Percentiles rank a stretch among this genome's conserved stretches.
Conservation (phyloP, 331 rosid species). For the Rosa hybrid region DNA sequence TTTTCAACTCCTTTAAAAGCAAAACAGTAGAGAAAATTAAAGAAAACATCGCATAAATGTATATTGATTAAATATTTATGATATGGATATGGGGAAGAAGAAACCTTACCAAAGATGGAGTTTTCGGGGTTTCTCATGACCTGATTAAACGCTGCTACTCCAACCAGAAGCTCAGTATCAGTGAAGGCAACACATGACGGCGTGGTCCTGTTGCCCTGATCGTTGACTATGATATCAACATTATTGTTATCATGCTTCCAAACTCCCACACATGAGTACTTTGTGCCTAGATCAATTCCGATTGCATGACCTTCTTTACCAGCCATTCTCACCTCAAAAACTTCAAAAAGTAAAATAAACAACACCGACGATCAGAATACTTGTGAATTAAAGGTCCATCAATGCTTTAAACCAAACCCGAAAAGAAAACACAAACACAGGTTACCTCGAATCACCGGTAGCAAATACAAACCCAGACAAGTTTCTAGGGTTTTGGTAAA, state of each 20-base stretch:
- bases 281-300: background rate
- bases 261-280: background rate
- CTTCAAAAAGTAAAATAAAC: too few relatives aligned
- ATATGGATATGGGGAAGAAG: background rate
- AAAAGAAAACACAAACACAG: too few relatives aligned
- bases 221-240: background rate
- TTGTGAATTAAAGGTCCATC: too few relatives aligned
- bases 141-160: background rate
- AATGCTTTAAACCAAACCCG: too few relatives aligned
- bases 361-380: too few relatives aligned
- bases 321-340: background rate
- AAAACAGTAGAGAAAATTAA: too few relatives aligned
- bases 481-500: too few relatives aligned
- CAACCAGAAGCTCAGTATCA: background rate
- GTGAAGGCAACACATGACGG: slow-evolving; percentile 7
- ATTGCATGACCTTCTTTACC: background rate
- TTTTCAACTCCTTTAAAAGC: too few relatives aligned
- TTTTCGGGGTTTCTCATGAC: background rate
- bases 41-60: too few relatives aligned
- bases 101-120: background rate
- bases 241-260: background rate
- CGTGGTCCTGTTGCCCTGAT: background rate
- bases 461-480: too few relatives aligned
- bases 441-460: too few relatives aligned
- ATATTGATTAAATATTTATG: too few relatives aligned